phyloP scores from a whole-genome alignment of 805 yeast genomes.

The Soucietia sequanensis region DNA sequence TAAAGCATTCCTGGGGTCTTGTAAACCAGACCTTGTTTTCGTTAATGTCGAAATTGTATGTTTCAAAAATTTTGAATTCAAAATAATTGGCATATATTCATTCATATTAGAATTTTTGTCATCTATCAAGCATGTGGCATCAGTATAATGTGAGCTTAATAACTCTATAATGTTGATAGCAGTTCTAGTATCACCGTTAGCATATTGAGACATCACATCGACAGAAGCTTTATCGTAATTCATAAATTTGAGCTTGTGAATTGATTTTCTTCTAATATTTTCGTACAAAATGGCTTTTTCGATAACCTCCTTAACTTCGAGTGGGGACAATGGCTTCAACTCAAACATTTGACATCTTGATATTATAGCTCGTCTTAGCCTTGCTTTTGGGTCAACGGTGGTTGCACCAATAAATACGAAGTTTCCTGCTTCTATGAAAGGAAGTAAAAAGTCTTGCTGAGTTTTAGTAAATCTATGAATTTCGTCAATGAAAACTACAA shows the following conservation, averaged over 20 bases:
- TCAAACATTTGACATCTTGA: constrained; percentile 84
- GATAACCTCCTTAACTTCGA: constrained; percentile 54
- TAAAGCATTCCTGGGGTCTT: constrained; percentile 12
- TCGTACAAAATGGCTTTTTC: constrained; percentile 51
- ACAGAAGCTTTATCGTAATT: constrained; percentile 13
- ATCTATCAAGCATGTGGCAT: not conserved
- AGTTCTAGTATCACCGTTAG: constrained; percentile 33
- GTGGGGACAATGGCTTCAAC: constrained; percentile 48
- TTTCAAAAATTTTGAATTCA: constrained; percentile 7
- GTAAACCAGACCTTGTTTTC: constrained; percentile 16
- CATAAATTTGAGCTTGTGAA: constrained; percentile 10
- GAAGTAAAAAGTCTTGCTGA: constrained; percentile 87
- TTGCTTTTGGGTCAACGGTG: constrained; percentile 86
- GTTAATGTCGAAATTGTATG: constrained; percentile 8
- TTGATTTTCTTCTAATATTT: constrained; percentile 22
- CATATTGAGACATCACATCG: constrained; percentile 12
- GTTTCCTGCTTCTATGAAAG: constrained; percentile 80
- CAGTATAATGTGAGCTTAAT: constrained; percentile 16
- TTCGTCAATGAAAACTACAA: constrained; percentile 83
- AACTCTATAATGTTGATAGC: constrained; percentile 34
- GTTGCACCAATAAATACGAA: constrained; percentile 92
- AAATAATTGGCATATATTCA: constrained; percentile 1
- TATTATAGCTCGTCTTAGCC: constrained; percentile 75
- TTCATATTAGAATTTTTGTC: too few relatives aligned
- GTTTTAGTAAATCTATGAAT: constrained; percentile 82